Conservation (phyloP, 148 eudicot genomes). For the Dysphania ambrosioides region DNA sequence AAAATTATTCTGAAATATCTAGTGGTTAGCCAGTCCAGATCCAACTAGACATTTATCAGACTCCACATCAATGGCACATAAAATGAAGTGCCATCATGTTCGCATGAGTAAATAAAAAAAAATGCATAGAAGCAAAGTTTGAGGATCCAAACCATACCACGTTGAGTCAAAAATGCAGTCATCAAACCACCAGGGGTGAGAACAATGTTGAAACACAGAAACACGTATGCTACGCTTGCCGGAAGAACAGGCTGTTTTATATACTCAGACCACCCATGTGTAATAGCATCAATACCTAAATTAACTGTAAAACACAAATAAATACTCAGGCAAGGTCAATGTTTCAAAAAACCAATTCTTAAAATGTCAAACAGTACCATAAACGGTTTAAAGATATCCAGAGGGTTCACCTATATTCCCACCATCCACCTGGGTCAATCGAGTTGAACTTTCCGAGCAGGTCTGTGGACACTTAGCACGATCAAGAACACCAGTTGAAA, state of each 20-base stretch:
- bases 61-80: not conserved
- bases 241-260: slow-evolving; percentile 95
- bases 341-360: not conserved
- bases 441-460: slow-evolving; percentile 39
- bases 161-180: slow-evolving; percentile 91
- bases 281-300: slow-evolving; percentile 59
- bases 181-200: slow-evolving; percentile 94
- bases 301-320: slow-evolving; percentile 37
- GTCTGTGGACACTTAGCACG: slow-evolving; percentile 60
- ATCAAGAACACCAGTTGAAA: slow-evolving; percentile 85
- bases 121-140: not conserved
- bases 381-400: not conserved
- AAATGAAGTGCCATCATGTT: not conserved
- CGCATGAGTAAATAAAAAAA: not conserved
- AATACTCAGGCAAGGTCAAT: not conserved
- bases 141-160: slow-evolving; percentile 48
- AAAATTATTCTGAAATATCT: not conserved
- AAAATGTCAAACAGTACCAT: not conserved
- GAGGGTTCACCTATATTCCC: slow-evolving; percentile 51
- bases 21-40: not conserved
- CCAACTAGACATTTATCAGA: not conserved
- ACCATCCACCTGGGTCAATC: slow-evolving; percentile 26
- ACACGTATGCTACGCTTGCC: slow-evolving; percentile 92
- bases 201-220: slow-evolving; percentile 81
- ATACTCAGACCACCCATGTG: slow-evolving; percentile 86